Evolutionary conservation across 1,139 yeast species (phyloP), one percentile per base, ranked within the genome.

Genomic region (Chernovozyma aurita): DNA sequence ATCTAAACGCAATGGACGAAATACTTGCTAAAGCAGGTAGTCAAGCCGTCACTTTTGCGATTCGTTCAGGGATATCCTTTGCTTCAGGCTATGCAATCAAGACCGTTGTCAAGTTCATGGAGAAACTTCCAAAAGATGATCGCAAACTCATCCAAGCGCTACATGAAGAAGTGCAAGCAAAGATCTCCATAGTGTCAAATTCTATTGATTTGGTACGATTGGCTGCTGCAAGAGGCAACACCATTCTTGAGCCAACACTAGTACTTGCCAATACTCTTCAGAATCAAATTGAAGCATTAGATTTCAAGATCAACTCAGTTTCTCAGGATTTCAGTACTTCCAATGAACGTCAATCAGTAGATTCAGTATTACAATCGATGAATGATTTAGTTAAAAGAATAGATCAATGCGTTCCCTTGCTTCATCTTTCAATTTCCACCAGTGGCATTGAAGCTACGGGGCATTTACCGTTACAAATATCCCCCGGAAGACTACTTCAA

Each of bases 41-140:
- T 39, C 92, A 85, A 46, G 87, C 87, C 1, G 86, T 85, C 8
- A 76, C 88, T 2, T 82, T 85, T 61, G 95, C 94, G 9, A 79
- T 85, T 29, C 64, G 85, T 40, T 83, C 92, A 1, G 88, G 94
- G 0, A 77, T 85, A 18, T 78, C 88, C 1, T 50, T 84, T 24
- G 95, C 94, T 0, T 78, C 90, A 0, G 80, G 85, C 0, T 85
- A 78, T 58, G 92, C 92, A 15, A 71, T 85, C 36, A 79, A 76
- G 43, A 78, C 85, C 0, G 75, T 84, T 14, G 58, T 78, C 14
- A 73, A 70, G 35, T 72, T 82, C 43, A 61, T 83, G 34, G 80
- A 75, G 27, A 70, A 72, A 41, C 70, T 83, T 18, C 92, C 94
- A 0, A 76, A 67, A 30, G 63, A 67, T 16, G 83, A 80, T 41